Percentiles rank a stretch among this genome's conserved stretches.
Conservation (phyloP, 1,284 basidiomycete genomes). For the Schizophyllum amplum region DNA sequence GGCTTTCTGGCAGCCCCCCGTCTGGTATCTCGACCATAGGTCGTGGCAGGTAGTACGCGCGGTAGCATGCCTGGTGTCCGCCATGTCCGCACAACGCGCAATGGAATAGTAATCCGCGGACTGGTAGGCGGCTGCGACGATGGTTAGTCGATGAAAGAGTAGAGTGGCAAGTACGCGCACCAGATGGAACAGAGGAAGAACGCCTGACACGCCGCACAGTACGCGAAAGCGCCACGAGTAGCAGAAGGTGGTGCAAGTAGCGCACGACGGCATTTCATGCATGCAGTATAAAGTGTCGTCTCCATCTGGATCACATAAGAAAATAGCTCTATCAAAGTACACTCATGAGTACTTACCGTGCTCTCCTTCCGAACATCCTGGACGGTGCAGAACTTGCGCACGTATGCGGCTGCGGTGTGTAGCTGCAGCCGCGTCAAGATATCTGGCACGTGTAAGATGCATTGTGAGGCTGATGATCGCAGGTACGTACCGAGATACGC, state of each 20-base stretch:
- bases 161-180: conserved; percentile 28
- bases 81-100: conserved; percentile 70
- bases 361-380: conserved; percentile 44
- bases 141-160: conserved; percentile 3
- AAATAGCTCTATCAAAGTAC: conserved; percentile 3
- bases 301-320: conserved; percentile 36
- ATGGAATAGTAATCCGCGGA: conserved; percentile 56
- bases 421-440: conserved; percentile 51
- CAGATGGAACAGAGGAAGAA: conserved; percentile 61
- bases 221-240: conserved; percentile 34
- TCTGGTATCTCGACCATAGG: conserved; percentile 40
- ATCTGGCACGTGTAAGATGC: conserved; percentile 32
- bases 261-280: conserved; percentile 60
- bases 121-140: conserved; percentile 58
- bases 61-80: conserved; percentile 69
- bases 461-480: background rate
- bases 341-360: conserved; percentile 33
- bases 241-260: conserved; percentile 28
- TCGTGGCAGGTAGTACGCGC: conserved; percentile 48
- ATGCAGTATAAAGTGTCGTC: conserved; percentile 60
- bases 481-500: conserved; percentile 56
- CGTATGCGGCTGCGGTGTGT: conserved; percentile 57
- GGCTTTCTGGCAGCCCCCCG: conserved; percentile 15
- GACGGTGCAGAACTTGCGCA: conserved; percentile 51
- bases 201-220: conserved; percentile 46